Percentiles rank a stretch among this genome's conserved stretches.
phyloP scores from a whole-genome alignment of 768 basidiomycete species.

The Boletales sp. region DNA sequence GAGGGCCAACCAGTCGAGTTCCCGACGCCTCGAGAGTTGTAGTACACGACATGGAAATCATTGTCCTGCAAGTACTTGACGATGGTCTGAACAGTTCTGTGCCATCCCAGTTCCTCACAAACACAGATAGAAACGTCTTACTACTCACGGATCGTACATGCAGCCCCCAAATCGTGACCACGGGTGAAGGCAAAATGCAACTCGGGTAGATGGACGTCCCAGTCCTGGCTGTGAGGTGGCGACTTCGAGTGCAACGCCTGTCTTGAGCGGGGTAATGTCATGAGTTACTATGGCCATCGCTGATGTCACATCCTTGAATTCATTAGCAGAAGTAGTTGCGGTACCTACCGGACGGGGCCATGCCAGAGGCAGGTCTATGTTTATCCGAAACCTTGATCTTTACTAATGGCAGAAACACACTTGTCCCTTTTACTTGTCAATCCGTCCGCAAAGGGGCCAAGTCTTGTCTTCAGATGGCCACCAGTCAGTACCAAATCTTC shows the following conservation, averaged over 20 bases:
- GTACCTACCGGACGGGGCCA: no score
- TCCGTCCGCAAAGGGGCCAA: constrained; percentile 76
- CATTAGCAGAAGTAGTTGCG: no score
- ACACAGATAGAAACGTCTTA: background rate
- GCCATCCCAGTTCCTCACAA: background rate
- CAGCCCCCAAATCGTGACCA: constrained; percentile 84
- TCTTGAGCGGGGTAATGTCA: constrained; percentile 23
- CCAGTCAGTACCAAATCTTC: constrained; percentile 54
- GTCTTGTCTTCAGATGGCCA: constrained; percentile 83
- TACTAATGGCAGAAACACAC: constrained; percentile 68
- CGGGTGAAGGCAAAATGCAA: constrained; percentile 75
- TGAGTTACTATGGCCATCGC: background rate
- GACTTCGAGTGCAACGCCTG: constrained; percentile 45
- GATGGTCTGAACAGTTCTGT: constrained; percentile 42
- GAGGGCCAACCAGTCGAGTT: constrained; percentile 70
- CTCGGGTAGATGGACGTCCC: constrained; percentile 31
- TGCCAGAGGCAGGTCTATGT: no score
- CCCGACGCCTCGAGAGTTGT: constrained; percentile 79
- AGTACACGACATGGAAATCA: constrained; percentile 60
- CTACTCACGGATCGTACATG: constrained; percentile 71
- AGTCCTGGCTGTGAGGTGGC: constrained; percentile 30
- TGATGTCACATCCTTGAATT: no score
- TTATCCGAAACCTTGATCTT: no score
- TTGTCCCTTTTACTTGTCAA: constrained; percentile 81
- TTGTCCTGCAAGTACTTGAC: constrained; percentile 37